Evolutionary conservation across 176 grass and related monocot genomes (phyloP), one percentile per base, ranked within the genome.

Genomic region (Avena sativa): DNA sequence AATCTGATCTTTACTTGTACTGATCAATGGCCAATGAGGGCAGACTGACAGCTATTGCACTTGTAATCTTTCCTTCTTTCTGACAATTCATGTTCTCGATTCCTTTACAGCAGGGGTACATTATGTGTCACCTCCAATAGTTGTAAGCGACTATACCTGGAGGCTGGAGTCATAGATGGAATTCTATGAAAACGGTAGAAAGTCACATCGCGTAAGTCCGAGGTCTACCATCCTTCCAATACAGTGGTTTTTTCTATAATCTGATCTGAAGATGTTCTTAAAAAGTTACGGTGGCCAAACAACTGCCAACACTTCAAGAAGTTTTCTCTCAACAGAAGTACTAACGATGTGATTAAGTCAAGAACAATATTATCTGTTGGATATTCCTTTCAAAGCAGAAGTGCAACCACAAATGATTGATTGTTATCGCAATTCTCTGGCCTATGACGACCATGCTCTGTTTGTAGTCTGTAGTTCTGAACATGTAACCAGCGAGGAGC

Each of bases 251-350:
- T 76, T 28, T 59, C 20, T 30, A 61, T 20, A 75, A 50, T 88
- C 52, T 40, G 12, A 2, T 81, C 84, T 14, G 48, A 59, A 61
- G 2, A 70, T 61, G 40, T 51, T 81, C 14, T 32, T 38, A 60
- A 55, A 30, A 36, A 30, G 28, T 86, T 85, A 60, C 68, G 93
- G 96, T 94, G 88, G 80, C 43, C 49, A 4, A 92, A 92, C 0
- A 87, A 95, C 79, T 94, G 92, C 53, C 84, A 87, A 71, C 89
- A 84, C 32, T 98, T 95, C 78, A 95, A 89, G 79, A 95, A 17
- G 86, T 77, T 92, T 86, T 43, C 6, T 28, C 85, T 83, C 80
- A 79, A 40, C 85, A 81, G 52, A 76, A 91, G 59, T 88, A 92
- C 73, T 40, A 15, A 16, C 67, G 15, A 53, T 58, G 78, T 47